Conservation (phyloP, 108 stramenopile species). For the Cyclostephanos tholiformis region DNA sequence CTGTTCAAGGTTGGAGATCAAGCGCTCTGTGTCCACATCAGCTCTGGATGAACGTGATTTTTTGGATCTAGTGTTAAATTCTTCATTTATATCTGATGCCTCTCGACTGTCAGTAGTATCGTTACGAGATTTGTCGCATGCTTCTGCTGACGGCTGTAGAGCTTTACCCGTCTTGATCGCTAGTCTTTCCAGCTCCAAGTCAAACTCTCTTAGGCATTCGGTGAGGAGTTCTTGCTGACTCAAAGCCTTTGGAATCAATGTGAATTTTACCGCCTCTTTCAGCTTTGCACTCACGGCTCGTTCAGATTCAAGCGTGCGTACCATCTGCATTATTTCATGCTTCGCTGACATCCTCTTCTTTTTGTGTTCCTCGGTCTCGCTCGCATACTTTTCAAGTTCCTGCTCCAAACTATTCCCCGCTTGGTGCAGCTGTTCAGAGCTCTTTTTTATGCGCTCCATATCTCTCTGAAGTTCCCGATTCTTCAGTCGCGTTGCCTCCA, state of each 20-base stretch:
- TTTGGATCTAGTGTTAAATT: conserved; percentile 23
- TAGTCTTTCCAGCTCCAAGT: conserved; percentile 60
- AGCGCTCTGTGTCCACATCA: conserved; percentile 57
- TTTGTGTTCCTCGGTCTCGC: conserved; percentile 86
- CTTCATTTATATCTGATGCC: conserved; percentile 16
- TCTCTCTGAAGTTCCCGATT: conserved; percentile 83
- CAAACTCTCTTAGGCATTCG: conserved; percentile 70
- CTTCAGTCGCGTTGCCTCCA: conserved; percentile 74
- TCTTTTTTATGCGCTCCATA: conserved; percentile 73
- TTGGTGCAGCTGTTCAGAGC: conserved; percentile 74
- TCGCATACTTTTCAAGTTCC: conserved; percentile 71
- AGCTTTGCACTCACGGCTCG: conserved; percentile 59
- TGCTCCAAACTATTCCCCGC: conserved; percentile 75
- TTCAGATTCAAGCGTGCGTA: conserved; percentile 76
- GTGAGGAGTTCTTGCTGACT: conserved; percentile 80
- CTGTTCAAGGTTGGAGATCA: conserved; percentile 70
- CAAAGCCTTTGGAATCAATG: conserved; percentile 81
- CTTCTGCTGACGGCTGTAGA: conserved; percentile 48
- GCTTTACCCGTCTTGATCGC: conserved; percentile 64
- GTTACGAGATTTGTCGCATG: conserved; percentile 4
- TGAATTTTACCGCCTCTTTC: conserved; percentile 76
- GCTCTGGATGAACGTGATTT: conserved; percentile 48
- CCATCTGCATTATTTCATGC: conserved; percentile 85
- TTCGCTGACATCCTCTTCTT: conserved; percentile 83
- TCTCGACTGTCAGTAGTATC: conserved; percentile 17